Base-by-base conservation (phyloP, 2,329 filamentous ascomycete genomes). In the Monosporascus sp. region DNA sequence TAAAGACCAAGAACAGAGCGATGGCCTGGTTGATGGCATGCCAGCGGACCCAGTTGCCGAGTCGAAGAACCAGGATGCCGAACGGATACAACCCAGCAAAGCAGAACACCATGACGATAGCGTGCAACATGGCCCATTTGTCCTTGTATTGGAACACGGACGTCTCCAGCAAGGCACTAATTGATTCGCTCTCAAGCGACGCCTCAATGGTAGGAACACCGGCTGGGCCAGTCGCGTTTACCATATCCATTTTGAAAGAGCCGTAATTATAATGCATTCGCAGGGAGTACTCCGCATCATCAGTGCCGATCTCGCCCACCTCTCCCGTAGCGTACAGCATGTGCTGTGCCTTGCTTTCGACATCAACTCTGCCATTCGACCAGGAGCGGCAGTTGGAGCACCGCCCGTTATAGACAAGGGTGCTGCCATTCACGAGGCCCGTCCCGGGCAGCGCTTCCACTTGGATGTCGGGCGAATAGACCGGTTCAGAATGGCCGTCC, bases 311-410 rank as follows among this genome's bases (percentile, higher is more conserved):
- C 17, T 65, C 60, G 40, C 74, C 74, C n/a, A 63, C 60, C 5
- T 79, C 77, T 0, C 83, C 83, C 22, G 78, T 69, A 18, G 80
- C 84, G 62, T 77, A 86, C 51, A 84, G 78, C 67, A 79, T 81
- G 41, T 70, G 69, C 56, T 78, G 74, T 15, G 68, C 65, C 15
- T 68, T 70, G 49, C 72, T 76, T n/a, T 65, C 69, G n/a, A 79
- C 70, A 59, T 85, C 74, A 53, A 86, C 65, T 37, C 65, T 72
- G 38, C 78, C 78, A 48, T 67, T 66, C 14, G 66, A 66, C 81
- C 81, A 85, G 44, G 65, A 72, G 37, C 78, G 74, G 59, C 79
- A 85, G 60, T 78, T 75, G 31, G 64, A 68, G 68, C 82, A 86
- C 41, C 74, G 73, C 1, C 74, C 81, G 51, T 76, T 78, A 57